Evolutionary conservation across 2,329 filamentous ascomycete genomes (phyloP).

Genomic region (Diplodia seriata): DNA sequence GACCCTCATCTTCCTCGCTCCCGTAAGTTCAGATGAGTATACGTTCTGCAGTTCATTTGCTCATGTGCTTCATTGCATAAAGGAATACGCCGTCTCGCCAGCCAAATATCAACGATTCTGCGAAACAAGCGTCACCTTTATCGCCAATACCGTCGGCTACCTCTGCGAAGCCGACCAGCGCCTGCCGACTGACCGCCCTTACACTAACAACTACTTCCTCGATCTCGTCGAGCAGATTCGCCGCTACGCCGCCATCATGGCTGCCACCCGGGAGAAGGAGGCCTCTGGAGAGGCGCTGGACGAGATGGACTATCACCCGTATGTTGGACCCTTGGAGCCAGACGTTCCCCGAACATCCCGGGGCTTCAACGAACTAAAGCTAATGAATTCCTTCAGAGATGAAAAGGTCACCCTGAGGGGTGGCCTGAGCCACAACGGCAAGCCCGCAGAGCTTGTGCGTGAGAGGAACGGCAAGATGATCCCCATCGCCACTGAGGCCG

Average conservation of each 20-base stretch:
- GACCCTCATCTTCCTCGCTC: conserved; percentile 86
- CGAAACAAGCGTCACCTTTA: conserved; percentile 86
- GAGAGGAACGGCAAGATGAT: conserved; percentile 80
- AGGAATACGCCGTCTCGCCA: conserved; percentile 75
- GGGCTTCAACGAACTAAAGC: conserved; percentile 37
- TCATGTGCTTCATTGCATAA: conserved; percentile 66
- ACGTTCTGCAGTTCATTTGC: conserved; percentile 67
- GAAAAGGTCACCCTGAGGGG: conserved; percentile 83
- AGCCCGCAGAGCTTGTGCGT: conserved; percentile 82
- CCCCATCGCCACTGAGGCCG: conserved; percentile 65
- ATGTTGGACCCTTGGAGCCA: conserved; percentile 40
- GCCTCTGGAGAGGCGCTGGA: conserved; percentile 61
- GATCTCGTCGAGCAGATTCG: conserved; percentile 94
- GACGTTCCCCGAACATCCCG: not conserved
- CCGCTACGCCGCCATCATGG: conserved; percentile 85
- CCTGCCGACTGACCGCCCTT: conserved; percentile 83
- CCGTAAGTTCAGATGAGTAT: conserved; percentile 72
- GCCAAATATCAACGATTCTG: conserved; percentile 85
- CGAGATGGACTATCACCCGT: conserved; percentile 60
- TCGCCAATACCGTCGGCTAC: conserved; percentile 86
- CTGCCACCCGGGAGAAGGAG: conserved; percentile 73
- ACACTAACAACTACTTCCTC: conserved; percentile 96
- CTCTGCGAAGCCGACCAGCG: conserved; percentile 86
- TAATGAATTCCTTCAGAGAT: conserved; percentile 52
- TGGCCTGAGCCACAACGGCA: conserved; percentile 80